Base-by-base conservation (phyloP, 306 rosid genomes). In the Senna tora region DNA sequence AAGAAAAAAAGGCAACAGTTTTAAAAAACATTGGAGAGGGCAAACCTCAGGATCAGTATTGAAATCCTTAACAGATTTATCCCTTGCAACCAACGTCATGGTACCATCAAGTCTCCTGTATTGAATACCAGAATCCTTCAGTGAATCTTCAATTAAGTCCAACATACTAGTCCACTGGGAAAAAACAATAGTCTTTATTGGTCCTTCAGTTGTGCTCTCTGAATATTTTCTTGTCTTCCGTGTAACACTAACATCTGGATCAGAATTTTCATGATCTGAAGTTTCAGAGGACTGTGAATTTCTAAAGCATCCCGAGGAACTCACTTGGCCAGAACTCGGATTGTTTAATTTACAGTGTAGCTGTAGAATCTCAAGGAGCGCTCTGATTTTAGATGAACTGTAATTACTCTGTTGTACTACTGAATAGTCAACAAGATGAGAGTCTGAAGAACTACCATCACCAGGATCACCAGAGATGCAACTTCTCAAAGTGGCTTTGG, bases 121-220 rank as follows among this genome's bases (percentile, higher is more conserved):
- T 39, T 50, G 67, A 67, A 91, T 62, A 69, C 71, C 57, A 73
- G 81, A 65, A 33, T 84, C 80, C 4, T 71, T 71, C 82, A 94
- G 30, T 51, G 97, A 75, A 16, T 10, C 16, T 84, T 91, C 96
- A 17, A 91, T 89, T 65, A 94, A 88, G 84, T 94, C 91, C 89
- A 94, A 79, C 99, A 94, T 94, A 76, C 88, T 75, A 69, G 99
- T 94, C 99, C 97, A 94, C 80, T 94, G 99, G 79, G 99, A 94
- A 75, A 94, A 94, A 77, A 94, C 54, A 71, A 94, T 94, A 49
- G 95, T 74, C 81, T 94, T 91, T n/a, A 85, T 53, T 15, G 97
- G 91, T 77, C 82, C 86, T 59, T 77, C 87, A 32, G 72, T 71
- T 43, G 73, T 81, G 55, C 65, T 47, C 77, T 83, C 77, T 11